Base-by-base conservation (phyloP, 2,329 filamentous ascomycete genomes). In the Hirsutella thompsonii region DNA sequence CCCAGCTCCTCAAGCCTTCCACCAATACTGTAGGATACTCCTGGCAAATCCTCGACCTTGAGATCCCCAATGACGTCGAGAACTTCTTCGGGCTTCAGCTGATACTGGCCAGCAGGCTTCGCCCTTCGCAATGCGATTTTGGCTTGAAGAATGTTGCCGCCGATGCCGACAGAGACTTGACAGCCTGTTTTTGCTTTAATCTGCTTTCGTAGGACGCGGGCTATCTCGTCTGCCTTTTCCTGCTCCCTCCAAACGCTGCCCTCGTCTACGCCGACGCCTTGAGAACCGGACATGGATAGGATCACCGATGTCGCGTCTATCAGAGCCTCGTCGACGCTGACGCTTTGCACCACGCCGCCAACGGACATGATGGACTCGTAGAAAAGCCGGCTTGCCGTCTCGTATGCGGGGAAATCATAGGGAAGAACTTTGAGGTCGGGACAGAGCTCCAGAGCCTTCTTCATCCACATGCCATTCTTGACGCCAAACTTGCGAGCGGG, bases 401-500 rank as follows among this genome's bases (percentile, higher is more conserved):
- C 92, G 50, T 98, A 98, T 0, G 80, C 90, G 2, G 84, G 81
- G 55, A 96, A 98, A 54, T 98, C 89, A 52, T 98, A 98, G 0
- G 89, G 85, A n/a, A 98, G 57, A 2, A 96, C 80, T 50, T 93
- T 88, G 16, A 98, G 67, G 19, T 87, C 77, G 1, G 90, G 81
- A 54, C 88, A 98, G 16, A 92, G 60, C 49, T 92, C 81, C 44
- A 82, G 69, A 0, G 92, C 92, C 28, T 74, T 72, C 57, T 90
- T 93, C 90, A 98, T 96, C 92, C 93, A 98, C 92, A 96, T 98
- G 30, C 93, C 93, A 51, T 98, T 98, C 56, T 89, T 94, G 41
- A 98, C 72, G 1, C 90, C 90, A 51, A 81, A 92, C 26, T 76
- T 72, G 30, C 92, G 78, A 6, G 93, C 92, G 18, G 83, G 79